phyloP scores from a whole-genome alignment of 176 grass and related monocot species.

The Triticum urartu region DNA sequence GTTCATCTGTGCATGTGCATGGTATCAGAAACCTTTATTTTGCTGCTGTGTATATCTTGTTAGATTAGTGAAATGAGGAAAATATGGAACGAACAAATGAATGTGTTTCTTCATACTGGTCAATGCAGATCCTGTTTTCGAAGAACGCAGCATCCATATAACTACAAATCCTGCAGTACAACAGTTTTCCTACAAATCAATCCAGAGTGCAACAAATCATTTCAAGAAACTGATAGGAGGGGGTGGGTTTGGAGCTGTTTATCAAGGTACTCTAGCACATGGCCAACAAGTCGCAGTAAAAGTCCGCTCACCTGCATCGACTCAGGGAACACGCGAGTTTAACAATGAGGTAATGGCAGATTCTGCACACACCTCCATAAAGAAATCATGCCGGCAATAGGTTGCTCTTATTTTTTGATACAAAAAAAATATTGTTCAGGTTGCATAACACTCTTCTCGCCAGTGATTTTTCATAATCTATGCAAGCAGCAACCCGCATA shows the following conservation, averaged over 20 bases:
- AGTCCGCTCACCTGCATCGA: constrained; percentile 61
- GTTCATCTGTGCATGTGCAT: background rate
- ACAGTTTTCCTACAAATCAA: constrained; percentile 55
- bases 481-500: background rate
- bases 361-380: background rate
- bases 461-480: constrained; percentile 6
- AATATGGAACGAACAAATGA: constrained; percentile 12
- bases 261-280: constrained; percentile 59
- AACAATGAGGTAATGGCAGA: constrained; percentile 60
- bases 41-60: background rate
- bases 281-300: constrained; percentile 78
- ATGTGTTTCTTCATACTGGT: constrained; percentile 23
- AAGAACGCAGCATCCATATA: constrained; percentile 42
- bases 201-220: constrained; percentile 55
- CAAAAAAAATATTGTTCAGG: background rate
- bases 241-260: constrained; percentile 80
- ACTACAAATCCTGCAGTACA: constrained; percentile 52
- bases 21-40: constrained; percentile 22
- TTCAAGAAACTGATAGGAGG: constrained; percentile 71
- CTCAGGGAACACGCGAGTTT: constrained; percentile 74
- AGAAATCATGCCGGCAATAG: background rate
- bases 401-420: constrained; percentile 14
- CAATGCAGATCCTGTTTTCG: constrained; percentile 61
- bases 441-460: background rate
- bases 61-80: background rate